A percentile compares a stretch with the other conserved stretches of the same genome.
Evolutionary conservation across 2,329 filamentous ascomycete species (phyloP).

Genomic region (Didymella glomerata): DNA sequence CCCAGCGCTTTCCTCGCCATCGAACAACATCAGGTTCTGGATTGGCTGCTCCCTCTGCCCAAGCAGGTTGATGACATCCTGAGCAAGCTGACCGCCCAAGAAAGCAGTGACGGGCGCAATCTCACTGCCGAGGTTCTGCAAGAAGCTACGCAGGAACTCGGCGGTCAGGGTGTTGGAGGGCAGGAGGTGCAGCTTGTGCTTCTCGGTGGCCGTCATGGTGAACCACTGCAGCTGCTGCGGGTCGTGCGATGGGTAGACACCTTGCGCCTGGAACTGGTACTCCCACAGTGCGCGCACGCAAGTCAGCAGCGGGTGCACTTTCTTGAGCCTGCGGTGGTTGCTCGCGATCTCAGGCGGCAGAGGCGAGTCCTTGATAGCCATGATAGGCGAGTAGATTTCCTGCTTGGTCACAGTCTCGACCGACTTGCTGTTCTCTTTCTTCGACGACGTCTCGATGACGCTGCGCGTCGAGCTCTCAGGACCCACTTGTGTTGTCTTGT

Average conservation of each 20-base stretch:
- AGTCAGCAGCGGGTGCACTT: conserved; percentile 83
- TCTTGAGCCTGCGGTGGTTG: conserved; percentile 72
- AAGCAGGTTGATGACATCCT: conserved; percentile 97
- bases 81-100: conserved; percentile 86
- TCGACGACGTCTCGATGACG: conserved; percentile 75
- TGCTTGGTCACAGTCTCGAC: conserved; percentile 90
- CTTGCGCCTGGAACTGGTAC: conserved; percentile 67
- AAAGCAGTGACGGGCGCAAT: conserved; percentile 87
- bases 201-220: conserved; percentile 77
- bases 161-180: conserved; percentile 55
- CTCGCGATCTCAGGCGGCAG: conserved; percentile 73
- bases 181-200: conserved; percentile 71
- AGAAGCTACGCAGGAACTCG: conserved; percentile 80
- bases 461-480: conserved; percentile 80
- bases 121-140: conserved; percentile 86
- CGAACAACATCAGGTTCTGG: conserved; percentile 93
- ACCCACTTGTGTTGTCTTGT: conserved; percentile 66
- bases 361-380: conserved; percentile 81
- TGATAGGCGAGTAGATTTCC: conserved; percentile 87
- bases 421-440: conserved; percentile 66
- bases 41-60: conserved; percentile 91
- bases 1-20: conserved; percentile 81
- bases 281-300: conserved; percentile 92
- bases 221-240: conserved; percentile 71
- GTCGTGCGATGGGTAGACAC: conserved; percentile 59